These are phyloP conservation scores for Fraxinus americana DNA, from an alignment of 257 asterid genomes.

Conservation along the genomic window DNA sequence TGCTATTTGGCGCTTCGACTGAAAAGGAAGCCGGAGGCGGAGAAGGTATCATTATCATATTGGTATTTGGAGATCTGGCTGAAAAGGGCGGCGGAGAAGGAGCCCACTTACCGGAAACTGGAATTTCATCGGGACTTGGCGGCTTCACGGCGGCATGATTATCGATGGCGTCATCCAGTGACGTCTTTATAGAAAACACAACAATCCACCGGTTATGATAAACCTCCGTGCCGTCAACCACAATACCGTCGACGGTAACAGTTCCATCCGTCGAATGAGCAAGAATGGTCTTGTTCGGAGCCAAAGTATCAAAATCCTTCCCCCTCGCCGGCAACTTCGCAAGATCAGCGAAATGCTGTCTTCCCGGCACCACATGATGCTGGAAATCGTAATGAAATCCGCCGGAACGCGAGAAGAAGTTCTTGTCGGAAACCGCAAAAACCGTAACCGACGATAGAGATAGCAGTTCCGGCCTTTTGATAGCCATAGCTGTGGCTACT, in stretches of 20 bases:
- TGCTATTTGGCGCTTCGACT: neutral
- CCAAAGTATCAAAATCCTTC: slow-evolving; percentile 46
- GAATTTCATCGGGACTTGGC: neutral
- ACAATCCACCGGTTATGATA: slow-evolving; percentile 70
- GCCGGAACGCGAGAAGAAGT: slow-evolving; percentile 38
- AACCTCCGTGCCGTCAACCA: slow-evolving; percentile 48
- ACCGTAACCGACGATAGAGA: slow-evolving; percentile 48
- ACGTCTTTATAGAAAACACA: slow-evolving; percentile 42
- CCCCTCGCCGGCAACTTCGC: slow-evolving; percentile 23
- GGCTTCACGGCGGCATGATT: neutral
- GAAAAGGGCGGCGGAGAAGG: slow-evolving; percentile 28
- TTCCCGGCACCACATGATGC: slow-evolving; percentile 58
- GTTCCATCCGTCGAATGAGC: slow-evolving; percentile 37
- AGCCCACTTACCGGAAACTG: neutral
- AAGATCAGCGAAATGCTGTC: slow-evolving; percentile 42
- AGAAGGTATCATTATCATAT: neutral
- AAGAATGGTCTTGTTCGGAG: slow-evolving; percentile 41
- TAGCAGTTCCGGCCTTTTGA: slow-evolving; percentile 46
- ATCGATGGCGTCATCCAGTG: slow-evolving; percentile 51
- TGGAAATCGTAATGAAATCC: slow-evolving; percentile 63
- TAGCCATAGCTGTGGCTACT: slow-evolving; percentile 57
- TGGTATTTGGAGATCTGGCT: neutral
- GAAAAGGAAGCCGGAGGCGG: slow-evolving; percentile 15
- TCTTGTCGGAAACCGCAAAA: slow-evolving; percentile 64
- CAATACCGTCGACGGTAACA: slow-evolving; percentile 50